A percentile compares a stretch with the other conserved stretches of the same genome.
phyloP scores from a whole-genome alignment of 805 yeast genomes.

The Starmerella sirachaensis region DNA sequence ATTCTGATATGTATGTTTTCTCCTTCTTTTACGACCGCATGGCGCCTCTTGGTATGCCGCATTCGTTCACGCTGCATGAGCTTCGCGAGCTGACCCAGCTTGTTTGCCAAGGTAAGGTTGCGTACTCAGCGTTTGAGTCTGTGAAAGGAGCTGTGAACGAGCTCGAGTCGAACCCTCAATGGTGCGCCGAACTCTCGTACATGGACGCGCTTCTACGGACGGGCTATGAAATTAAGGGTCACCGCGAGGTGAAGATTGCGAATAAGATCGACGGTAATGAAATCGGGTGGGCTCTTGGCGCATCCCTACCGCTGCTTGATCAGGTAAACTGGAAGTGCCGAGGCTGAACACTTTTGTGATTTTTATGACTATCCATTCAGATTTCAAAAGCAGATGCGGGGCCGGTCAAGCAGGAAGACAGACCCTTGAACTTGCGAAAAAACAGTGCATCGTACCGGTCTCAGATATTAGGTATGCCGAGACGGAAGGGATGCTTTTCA shows the following conservation, averaged over 20 bases:
- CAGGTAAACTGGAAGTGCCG: conserved; percentile 44
- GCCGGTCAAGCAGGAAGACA: too few relatives aligned
- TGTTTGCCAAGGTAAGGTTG: conserved; percentile 73
- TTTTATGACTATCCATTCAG: neutral
- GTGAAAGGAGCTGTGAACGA: conserved; percentile 55
- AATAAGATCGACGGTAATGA: conserved; percentile 80
- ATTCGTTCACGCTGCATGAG: conserved; percentile 74
- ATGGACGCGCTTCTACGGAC: conserved; percentile 82
- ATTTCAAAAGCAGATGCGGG: too few relatives aligned
- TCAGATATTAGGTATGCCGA: too few relatives aligned
- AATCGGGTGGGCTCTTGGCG: conserved; percentile 98
- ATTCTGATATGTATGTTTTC: conserved; percentile 75
- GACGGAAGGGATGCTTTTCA: too few relatives aligned
- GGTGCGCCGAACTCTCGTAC: conserved; percentile 89
- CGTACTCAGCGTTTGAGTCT: conserved; percentile 62
- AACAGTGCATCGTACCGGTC: too few relatives aligned
- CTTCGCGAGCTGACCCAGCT: conserved; percentile 65
- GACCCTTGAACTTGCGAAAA: too few relatives aligned
- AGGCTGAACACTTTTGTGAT: neutral
- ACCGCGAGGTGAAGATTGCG: conserved; percentile 85
- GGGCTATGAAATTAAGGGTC: conserved; percentile 91
- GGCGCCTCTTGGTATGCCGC: conserved; percentile 88
- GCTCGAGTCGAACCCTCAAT: conserved; percentile 69
- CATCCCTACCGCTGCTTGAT: conserved; percentile 81
- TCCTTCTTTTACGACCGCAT: conserved; percentile 94